Evolutionary conservation across 2,329 filamentous ascomycete genomes (phyloP), one percentile per base, ranked within the genome.

Genomic region (Cladosporium sp.): DNA sequence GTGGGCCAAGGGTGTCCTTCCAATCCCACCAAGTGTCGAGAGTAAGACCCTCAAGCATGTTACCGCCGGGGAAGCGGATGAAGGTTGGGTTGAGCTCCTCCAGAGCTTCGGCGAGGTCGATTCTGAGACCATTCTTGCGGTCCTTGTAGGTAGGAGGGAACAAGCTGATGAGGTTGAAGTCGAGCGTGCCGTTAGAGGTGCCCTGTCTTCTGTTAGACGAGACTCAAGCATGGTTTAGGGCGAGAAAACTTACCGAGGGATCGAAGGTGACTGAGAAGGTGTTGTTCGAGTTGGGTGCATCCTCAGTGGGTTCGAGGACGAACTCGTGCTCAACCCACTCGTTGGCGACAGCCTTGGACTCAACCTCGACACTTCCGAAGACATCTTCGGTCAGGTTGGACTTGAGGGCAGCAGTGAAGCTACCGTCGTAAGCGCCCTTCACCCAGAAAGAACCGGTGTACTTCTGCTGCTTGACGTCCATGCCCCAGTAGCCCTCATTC

Each of bases 131-230:
- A 57, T 80, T 80, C 47, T 70, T 69, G 15, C 76, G 68, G 53
- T 72, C 60, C 45, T 78, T 79, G 70, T 75, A 80, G 1, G 77
- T 80, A 4, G 76, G 76, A 2, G 75, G 75, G 63, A 79, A 80
- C 32, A 80, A 61, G 43, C 72, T 75, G 53, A 80, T 74, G 15
- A 80, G 62, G 52, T 75, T 74, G 63, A 80, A 79, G 57, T 78
- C 71, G 7, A 77, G 64, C 1, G 69, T 69, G 27, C 68, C 67
- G 5, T 64, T 65, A 6, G 65, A 63, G 17, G 69, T 64, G 53
- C 69, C 64, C 7, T 48, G 6, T n/a, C 11, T 15, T 3, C 7
- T 6, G 11, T 32, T 24, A 48, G 17, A 4, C 20, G 13, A 18
- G n/a, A n/a, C n/a, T n/a, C 17, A 3, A 20, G 11, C 15, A 34